Evolutionary conservation across 2,329 filamentous ascomycete genomes (phyloP), one percentile per base, ranked within the genome.

Genomic region (Lasiodiplodia gonubiensis): DNA sequence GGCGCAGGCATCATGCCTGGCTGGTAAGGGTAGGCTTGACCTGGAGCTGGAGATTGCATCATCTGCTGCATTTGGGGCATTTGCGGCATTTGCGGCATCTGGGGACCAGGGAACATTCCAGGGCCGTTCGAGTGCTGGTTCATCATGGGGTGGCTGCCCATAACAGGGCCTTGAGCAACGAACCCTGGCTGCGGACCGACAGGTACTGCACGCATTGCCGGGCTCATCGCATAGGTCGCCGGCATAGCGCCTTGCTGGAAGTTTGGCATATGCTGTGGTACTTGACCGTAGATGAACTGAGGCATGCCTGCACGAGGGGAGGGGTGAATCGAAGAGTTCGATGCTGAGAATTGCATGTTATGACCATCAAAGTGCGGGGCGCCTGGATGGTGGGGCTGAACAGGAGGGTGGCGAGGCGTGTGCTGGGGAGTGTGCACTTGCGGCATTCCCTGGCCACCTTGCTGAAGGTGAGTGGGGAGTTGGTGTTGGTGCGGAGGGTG

Each of bases 301-400:
- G 89, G 90, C 63, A 88, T 86, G 72, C 54, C 55, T 11, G 93
- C 86, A 61, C 93, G 89, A 59, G 94, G 93, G 18, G 94, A 97
- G 10, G 92, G 90, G 77, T 93, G 95, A 2, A 84, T 79, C 2
- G 93, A 92, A 73, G 94, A 93, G 3, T 89, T 89, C 27, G 92
- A 93, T 71, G 90, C 93, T 7, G 92, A 92, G 81, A 95, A 91
- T 71, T 88, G 86, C 92, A 97, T 97, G 63, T 93, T 88, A 74
- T 94, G 92, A 68, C 93, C 91, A 71, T 97, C 94, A 71, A 89
- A 89, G 73, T 90, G 92, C 71, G 89, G 86, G 18, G 85, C 85
- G 64, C 88, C 87, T 51, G 89, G 86, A 6, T 90, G 90, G 4
- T 93, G 92, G 67, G 91, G 90, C 69, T 90, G 89, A 30, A 86